Evolutionary conservation across 2,329 filamentous ascomycete genomes (phyloP), one percentile per base, ranked within the genome.

Genomic region (Trichophyton mentagrophytes): DNA sequence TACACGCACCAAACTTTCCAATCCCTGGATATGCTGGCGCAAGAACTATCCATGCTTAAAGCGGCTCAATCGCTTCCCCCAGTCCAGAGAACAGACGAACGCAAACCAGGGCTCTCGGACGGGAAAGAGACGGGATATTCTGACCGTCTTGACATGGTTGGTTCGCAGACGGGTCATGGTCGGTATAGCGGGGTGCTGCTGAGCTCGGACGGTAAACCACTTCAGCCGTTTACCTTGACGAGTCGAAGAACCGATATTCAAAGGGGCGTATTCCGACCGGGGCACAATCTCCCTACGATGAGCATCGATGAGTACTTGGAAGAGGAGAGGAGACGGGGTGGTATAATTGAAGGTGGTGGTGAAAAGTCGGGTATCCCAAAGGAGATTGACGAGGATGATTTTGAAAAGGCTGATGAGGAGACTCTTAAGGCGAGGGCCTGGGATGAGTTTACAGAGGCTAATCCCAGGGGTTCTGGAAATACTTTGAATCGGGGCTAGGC

Each of bases 271-370:
- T 99, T 99, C 74, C 82, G 89, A 60, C 84, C 90, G 0, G 90
- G 93, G 6, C 93, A 99, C 72, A 96, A 89, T 74, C 77, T 99
- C 62, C 93, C 93, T 0, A 97, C 93, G 2, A 97, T 99, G 93
- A 89, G 85, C 1, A 96, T 99, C 64, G 93, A 99, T 67, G 93
- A 99, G 76, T 99, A 97, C 70, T 79, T 99, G 15, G 93, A 95
- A 59, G 92, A 97, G 73, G 93, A 97, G 77, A 82, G 82, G 69
- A 82, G 83, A 66, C 80, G 88, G 64, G 93, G 93, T 15, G 89
- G 89, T 20, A 91, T 99, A 62, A 89, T 97, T 60, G 88, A 96
- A 70, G 93, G 91, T 40, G 90, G 90, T 33, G 91, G 91, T 17
- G 88, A 88, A 68, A 83, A 86, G 65, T 88, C 85, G 66, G 83